Evolutionary conservation across 371 early-diverging fungal genomes (phyloP), one percentile per base, ranked within the genome.

Genomic region (Circinella minor): DNA sequence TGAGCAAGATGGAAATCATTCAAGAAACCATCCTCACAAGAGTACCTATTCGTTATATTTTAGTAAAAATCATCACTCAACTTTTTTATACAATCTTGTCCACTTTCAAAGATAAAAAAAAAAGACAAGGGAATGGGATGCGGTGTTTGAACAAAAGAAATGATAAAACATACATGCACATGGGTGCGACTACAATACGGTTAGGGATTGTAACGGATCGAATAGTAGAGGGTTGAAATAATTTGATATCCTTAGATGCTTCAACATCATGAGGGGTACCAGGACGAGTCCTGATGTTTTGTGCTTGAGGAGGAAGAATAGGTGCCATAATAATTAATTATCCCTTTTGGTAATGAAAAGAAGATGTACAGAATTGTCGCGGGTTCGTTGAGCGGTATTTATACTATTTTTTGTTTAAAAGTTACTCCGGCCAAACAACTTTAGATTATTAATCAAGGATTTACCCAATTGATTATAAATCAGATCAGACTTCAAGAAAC

Each of bases 141-240:
- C n/a, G 47, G 36, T 15, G 27, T 27, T 27, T 27, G 17, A 63
- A 34, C 15, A 65, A 14, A 54, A 65, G 18, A 61, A 66, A 51
- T 9, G 47, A 47, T 47, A 5, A 51, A 51, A 55, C 68, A 51
- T 62, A 68, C 70, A 71, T 71, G 77, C 88, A 92, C 96, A 95
- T 95, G 37, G 96, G 95, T 13, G 93, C 85, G 13, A 96, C 92
- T 4, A 86, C 84, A 20, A 94, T 74, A 17, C 96, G 82, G 82
- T 96, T 96, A 70, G 89, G 86, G 48, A 92, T 74, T 0, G 83
- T 82, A 48, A 88, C 70, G 20, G 78, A 78, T 59, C 90, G 86
- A 61, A 93, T 65, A 10, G 71, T 84, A 36, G 91, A 73, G 1
- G 95, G 94, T 55, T 81, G 80, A 77, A 94, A 95, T 10, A 93